phyloP scores from a whole-genome alignment of 176 grass and related monocot species.

The Oryza nivara region DNA sequence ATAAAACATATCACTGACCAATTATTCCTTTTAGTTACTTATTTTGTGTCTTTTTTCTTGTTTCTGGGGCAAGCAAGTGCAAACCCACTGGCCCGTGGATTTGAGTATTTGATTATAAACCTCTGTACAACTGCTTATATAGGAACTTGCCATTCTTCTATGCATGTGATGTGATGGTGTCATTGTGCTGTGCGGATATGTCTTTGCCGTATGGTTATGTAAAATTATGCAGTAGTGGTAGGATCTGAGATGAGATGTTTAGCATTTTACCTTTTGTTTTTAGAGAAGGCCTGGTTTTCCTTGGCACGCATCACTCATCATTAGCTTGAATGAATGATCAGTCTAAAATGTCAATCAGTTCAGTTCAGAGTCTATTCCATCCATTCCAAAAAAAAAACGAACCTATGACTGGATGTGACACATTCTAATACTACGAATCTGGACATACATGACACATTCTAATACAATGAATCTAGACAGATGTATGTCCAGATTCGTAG shows the following conservation, averaged over 20 bases:
- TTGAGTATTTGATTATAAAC: neutral
- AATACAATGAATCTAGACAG: too few species aligned
- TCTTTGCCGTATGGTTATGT: neutral
- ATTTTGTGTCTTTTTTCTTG: neutral
- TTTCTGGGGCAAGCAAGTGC: slow-evolving; percentile 3
- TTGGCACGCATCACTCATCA: neutral
- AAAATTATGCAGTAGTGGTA: neutral
- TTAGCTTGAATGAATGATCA: neutral
- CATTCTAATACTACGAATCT: too few species aligned
- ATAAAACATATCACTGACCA: neutral
- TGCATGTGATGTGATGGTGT: neutral
- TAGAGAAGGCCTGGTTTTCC: neutral
- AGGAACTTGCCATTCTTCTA: neutral
- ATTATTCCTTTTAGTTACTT: neutral
- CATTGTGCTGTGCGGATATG: neutral
- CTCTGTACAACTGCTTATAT: neutral
- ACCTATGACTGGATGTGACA: too few species aligned
- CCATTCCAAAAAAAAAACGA: too few species aligned
- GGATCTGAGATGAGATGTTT: slow-evolving; percentile 26
- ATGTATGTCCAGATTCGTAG: too few species aligned
- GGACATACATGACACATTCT: too few species aligned
- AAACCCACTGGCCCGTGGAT: slow-evolving; percentile 6
- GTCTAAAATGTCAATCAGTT: neutral
- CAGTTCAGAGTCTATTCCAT: neutral
- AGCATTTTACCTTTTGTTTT: neutral